Evolutionary conservation across 2,329 filamentous ascomycete species (phyloP), one percentile per base, ranked within the genome.

Genomic region (Cordyceps pruinosa): DNA sequence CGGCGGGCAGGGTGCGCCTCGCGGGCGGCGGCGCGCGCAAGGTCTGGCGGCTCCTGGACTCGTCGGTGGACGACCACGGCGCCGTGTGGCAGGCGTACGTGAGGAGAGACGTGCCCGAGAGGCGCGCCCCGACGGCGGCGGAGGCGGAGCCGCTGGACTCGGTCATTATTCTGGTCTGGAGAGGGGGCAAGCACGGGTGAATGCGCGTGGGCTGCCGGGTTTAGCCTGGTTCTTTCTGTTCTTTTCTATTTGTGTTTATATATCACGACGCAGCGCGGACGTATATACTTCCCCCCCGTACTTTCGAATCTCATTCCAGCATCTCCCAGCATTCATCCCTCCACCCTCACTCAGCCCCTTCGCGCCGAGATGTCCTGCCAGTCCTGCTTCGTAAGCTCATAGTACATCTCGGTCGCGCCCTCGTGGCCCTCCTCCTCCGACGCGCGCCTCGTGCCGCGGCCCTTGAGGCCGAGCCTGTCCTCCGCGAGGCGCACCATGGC

Each of bases 41-140:
- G 26, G 70, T 72, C 4, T 79, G 75, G 75, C 61, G 59, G 32
- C 62, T 79, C 56, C 57, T 76, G 42, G 75, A 79, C 61, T 69
- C 73, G 12, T 66, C 65, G 4, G 61, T 66, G 1, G 68, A 66
- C 3, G 61, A 66, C 2, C 62, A 69, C 19, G 73, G 75, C 9
- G 67, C 70, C 42, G 72, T 78, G 2, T 75, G 75, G 75, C 76
- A 79, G 67, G 75, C 73, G 0, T 79, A 79, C 44, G 64, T 77
- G 19, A 76, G 74, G 53, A 67, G 56, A 35, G 65, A 64, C 54
- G 60, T 9, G 46, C 60, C 55, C 5, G 25, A 39, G 5, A 39
- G 23, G 21, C 12, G 35, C 7, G 35, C 15, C 8, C 7, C 26
- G 9, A 12, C 13, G 13, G 25, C 3, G 2, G 53, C 13, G 32